phyloP scores from a whole-genome alignment of 805 yeast species.

The Vanderwaltozyma yarrowii region DNA sequence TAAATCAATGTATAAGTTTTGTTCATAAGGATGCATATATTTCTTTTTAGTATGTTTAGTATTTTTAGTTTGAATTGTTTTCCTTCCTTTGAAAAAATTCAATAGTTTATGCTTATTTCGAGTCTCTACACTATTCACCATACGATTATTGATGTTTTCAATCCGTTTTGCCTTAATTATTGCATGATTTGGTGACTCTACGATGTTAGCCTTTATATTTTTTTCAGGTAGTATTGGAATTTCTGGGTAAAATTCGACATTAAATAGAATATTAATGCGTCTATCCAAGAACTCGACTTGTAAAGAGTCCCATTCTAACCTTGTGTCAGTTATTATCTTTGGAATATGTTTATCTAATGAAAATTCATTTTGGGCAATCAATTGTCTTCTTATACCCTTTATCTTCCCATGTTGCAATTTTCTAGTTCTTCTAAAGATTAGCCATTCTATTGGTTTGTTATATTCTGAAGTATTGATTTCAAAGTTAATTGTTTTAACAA shows the following conservation, averaged over 20 bases:
- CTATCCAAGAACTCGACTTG: conserved; percentile 1
- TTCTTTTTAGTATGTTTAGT: neutral
- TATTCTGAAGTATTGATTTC: neutral
- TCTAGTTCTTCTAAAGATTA: conserved; percentile 7
- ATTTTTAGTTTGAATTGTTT: neutral
- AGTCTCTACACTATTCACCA: too few species aligned
- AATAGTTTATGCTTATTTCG: too few species aligned
- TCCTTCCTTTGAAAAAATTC: too few species aligned
- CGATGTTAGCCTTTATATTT: too few species aligned
- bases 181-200: too few species aligned
- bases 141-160: too few species aligned
- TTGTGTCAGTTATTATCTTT: conserved; percentile 1
- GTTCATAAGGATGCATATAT: neutral
- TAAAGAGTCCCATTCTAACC: conserved; percentile 9
- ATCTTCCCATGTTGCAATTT: neutral
- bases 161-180: too few species aligned
- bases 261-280: conserved; percentile 3
- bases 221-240: conserved; percentile 12
- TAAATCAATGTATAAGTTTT: neutral
- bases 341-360: neutral
- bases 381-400: conserved; percentile 7
- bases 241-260: conserved; percentile 13
- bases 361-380: conserved; percentile 3
- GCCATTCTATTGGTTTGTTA: conserved; percentile 4
- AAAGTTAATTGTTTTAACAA: conserved; percentile 1